Conservation (phyloP, 768 basidiomycete genomes). For the Boletus insuetus region DNA sequence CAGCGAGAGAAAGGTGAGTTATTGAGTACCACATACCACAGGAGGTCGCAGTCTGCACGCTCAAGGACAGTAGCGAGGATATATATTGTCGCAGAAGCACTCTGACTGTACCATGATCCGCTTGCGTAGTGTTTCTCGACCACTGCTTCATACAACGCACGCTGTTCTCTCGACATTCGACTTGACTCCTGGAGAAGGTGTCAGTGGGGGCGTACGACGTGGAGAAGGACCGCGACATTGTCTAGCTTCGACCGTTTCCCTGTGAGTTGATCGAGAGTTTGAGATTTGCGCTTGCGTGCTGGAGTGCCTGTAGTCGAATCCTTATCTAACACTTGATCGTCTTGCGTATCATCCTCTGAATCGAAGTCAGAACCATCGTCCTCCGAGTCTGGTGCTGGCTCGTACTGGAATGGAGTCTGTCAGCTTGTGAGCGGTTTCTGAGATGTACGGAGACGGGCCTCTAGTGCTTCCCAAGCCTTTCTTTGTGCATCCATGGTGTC, state of each 20-base stretch:
- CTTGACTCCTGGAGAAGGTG: conserved; percentile 39
- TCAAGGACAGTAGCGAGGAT: conserved; percentile 88
- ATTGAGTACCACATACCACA: conserved; percentile 60
- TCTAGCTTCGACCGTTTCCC: conserved; percentile 62
- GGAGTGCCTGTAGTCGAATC: conserved; percentile 39
- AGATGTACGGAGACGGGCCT: conserved; percentile 48
- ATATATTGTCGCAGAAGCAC: conserved; percentile 86
- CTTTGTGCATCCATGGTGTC: conserved; percentile 66
- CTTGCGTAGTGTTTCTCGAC: conserved; percentile 80
- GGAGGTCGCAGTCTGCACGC: conserved; percentile 87
- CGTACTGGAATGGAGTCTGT: conserved; percentile 50
- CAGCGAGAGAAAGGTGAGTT: not conserved
- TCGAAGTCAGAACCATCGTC: conserved; percentile 46
- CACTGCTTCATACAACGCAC: conserved; percentile 55
- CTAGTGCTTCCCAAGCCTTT: conserved; percentile 81
- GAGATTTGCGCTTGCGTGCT: conserved; percentile 49
- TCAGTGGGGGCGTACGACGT: not conserved
- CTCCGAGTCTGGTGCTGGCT: conserved; percentile 73
- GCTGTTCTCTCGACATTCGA: conserved; percentile 69
- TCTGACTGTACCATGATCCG: conserved; percentile 88
- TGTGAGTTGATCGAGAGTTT: conserved; percentile 35
- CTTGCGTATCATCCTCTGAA: conserved; percentile 44
- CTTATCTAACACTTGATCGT: conserved; percentile 39
- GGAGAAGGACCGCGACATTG: conserved; percentile 34
- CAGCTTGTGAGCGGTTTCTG: not conserved